Conservation (phyloP, 2,329 filamentous ascomycete species). For the Fusarium sp. region DNA sequence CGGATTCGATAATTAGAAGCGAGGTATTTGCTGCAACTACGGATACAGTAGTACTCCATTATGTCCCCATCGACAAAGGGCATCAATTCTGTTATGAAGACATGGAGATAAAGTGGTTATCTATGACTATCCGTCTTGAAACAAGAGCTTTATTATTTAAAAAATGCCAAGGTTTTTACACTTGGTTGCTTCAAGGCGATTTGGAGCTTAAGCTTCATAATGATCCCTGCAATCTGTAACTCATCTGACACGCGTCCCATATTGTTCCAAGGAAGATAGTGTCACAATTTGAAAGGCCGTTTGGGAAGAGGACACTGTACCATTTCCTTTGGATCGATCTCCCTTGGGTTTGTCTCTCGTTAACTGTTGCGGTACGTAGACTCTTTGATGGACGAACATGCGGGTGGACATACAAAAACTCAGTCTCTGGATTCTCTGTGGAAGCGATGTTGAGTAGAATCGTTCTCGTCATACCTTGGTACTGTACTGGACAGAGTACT, state of each 20-base stretch:
- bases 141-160: neutral
- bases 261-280: conserved; percentile 31
- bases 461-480: neutral
- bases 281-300: neutral
- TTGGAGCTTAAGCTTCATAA: neutral
- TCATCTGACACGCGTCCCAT: conserved; percentile 43
- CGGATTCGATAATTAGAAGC: conserved; percentile 13
- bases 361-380: neutral
- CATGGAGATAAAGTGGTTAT: neutral
- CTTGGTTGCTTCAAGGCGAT: neutral
- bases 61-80: neutral
- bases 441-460: neutral
- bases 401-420: neutral
- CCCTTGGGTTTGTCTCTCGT: conserved; percentile 23
- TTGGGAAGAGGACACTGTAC: conserved; percentile 20
- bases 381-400: neutral
- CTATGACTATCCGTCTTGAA: neutral
- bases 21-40: neutral
- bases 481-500: neutral
- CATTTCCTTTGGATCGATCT: neutral
- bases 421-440: neutral
- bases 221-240: conserved; percentile 33
- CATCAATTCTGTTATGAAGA: neutral
- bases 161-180: neutral
- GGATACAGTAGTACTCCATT: neutral